Conservation (phyloP, 768 basidiomycete species). For the Mycena amicta region DNA sequence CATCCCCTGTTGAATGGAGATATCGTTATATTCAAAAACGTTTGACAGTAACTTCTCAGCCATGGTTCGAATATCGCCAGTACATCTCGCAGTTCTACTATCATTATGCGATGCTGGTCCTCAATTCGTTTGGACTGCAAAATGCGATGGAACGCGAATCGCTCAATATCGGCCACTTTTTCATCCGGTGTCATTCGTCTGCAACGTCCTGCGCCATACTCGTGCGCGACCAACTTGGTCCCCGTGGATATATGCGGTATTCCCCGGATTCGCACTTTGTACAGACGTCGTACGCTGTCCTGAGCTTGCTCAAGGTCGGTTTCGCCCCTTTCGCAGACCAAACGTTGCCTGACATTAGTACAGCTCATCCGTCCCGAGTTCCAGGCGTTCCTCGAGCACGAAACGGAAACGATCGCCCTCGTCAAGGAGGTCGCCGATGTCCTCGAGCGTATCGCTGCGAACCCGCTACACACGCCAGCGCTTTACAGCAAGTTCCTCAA, state of each 20-base stretch:
- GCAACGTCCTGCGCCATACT: constrained; percentile 72
- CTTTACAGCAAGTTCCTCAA: constrained; percentile 85
- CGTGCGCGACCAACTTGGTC: constrained; percentile 79
- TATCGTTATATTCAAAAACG: too few species aligned
- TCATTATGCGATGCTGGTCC: constrained; percentile 82
- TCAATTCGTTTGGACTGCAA: constrained; percentile 96
- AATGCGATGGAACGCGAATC: constrained; percentile 84
- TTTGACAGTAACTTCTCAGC: constrained; percentile 32
- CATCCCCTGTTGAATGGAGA: neutral
- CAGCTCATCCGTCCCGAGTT: constrained; percentile 87
- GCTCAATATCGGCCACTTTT: constrained; percentile 82
- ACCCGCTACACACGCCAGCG: constrained; percentile 84
- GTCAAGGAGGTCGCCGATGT: constrained; percentile 82
- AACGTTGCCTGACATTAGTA: neutral
- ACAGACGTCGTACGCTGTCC: constrained; percentile 87
- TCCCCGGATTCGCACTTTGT: constrained; percentile 92
- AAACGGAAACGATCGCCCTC: constrained; percentile 67
- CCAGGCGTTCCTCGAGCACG: constrained; percentile 71
- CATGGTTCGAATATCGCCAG: constrained; percentile 44
- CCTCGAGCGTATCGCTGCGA: constrained; percentile 76
- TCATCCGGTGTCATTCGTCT: constrained; percentile 72
- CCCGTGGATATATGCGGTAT: constrained; percentile 76
- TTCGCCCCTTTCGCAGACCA: neutral
- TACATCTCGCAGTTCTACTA: constrained; percentile 74
- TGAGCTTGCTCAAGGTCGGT: constrained; percentile 87